Evolutionary conservation across 768 basidiomycete genomes (phyloP).

Genomic region (Trametes cinnabarina): DNA sequence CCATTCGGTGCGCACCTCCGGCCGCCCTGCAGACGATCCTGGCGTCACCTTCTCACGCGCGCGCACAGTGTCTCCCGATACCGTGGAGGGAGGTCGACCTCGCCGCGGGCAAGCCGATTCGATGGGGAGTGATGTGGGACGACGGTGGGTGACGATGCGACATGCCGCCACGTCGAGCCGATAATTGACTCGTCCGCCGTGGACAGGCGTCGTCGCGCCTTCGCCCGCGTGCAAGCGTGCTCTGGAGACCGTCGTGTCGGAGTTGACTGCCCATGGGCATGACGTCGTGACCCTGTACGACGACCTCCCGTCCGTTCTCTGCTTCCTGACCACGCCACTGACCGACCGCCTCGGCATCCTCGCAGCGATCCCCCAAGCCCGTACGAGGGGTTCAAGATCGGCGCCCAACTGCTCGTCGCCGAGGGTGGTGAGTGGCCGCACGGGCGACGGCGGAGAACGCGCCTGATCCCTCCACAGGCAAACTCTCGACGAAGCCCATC

Average conservation of each 20-base stretch:
- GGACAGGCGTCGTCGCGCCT: conserved; percentile 32
- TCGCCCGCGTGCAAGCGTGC: conserved; percentile 44
- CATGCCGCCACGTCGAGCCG: background rate
- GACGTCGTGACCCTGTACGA: conserved; percentile 38
- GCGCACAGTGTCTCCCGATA: conserved; percentile 38
- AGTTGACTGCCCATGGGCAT: conserved; percentile 37
- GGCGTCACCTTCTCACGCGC: background rate
- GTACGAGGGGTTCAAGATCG: conserved; percentile 24
- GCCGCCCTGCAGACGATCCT: no score
- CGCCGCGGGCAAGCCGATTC: conserved; percentile 30
- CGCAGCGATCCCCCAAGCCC: conserved; percentile 33
- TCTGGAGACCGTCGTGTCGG: conserved; percentile 34
- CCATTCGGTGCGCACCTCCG: conserved; percentile 35
- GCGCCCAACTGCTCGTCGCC: conserved; percentile 23
- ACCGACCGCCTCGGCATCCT: background rate
- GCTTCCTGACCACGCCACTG: no score
- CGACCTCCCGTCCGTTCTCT: no score
- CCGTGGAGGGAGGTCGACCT: conserved; percentile 41
- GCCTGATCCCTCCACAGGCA: conserved; percentile 5
- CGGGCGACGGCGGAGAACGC: background rate
- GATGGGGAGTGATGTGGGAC: conserved; percentile 44
- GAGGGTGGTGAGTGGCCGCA: conserved; percentile 24
- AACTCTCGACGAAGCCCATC: conserved; percentile 22
- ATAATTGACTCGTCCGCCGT: background rate
- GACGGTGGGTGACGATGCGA: conserved; percentile 31